Evolutionary conservation across 2,329 filamentous ascomycete species (phyloP), one percentile per base, ranked within the genome.

Genomic region (Aspergillus latus): DNA sequence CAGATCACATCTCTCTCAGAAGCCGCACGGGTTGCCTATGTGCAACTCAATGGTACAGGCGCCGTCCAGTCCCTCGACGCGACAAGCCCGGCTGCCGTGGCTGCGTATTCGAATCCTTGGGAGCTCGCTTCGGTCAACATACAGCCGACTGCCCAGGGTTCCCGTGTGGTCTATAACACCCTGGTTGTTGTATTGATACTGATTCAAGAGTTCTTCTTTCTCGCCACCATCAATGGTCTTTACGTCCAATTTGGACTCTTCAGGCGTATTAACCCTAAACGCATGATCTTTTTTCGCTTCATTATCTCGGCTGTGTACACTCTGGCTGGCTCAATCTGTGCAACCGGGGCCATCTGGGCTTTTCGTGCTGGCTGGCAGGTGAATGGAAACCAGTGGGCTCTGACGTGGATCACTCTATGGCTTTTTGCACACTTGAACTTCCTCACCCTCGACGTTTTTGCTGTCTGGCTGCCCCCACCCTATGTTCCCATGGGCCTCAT

Each of bases 151-250:
- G 53, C 66, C 0, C 75, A 80, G 58, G 76, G 76, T 2, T 70
- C 75, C 1, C 65, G 75, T 1, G 62, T 76, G 0, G 68, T 80
- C 50, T 78, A 78, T 64, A 80, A 79, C 59, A 80, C 76, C 0
- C 62, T 78, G 5, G 68, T 72, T 3, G 72, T 79, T 50, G 74
- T 78, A 46, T 67, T 80, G 32, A 72, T 77, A n/a, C 62, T 80
- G 9, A 72, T 80, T 34, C 74, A 77, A 54, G 74, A 80, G 58
- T 80, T 80, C 67, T 80, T 80, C 69, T 80, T 74, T 59, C 65
- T 80, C 10, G 71, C 76, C 29, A 72, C 71, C 43, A 62, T 80
- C 57, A 80, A 80, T 61, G 76, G 75, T 11, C 66, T 80, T n/a
- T 72, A 70, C 43, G 58, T 53, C 3, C 63, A 72, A 44, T 75